Evolutionary conservation across 306 rosid genomes (phyloP), one percentile per base, ranked within the genome.

Genomic region (Cyclanthera cordifolia): DNA sequence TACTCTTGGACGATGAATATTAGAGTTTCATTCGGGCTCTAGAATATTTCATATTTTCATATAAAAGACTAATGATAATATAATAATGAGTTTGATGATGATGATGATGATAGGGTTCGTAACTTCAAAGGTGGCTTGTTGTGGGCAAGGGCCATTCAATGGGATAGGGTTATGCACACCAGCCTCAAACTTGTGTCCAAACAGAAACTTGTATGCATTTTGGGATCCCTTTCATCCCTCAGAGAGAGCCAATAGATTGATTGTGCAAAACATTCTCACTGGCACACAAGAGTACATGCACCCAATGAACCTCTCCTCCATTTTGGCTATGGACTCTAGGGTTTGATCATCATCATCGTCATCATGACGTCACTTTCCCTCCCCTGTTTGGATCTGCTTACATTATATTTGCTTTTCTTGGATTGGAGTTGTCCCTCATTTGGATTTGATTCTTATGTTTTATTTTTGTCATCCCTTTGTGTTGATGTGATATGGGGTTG

Each of bases 211-310:
- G 9, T 87, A 82, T 13, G 97, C 84, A 6, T 90, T 90, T 71
- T 90, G 97, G 97, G 97, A 90, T 76, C 41, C 86, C 46, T 90
- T 86, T 50, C 97, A 90, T 75, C 95, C 97, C 7, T 79, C 95
- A 0, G 95, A 90, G 77, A 87, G 51, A 53, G 97, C 97, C 0
- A 79, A 72, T 70, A 19, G 81, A 55, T 51, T 88, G 14, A 81
- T 90, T 37, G 95, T 78, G 53, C 82, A 79, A 49, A 87, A 79
- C 21, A 86, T 90, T 34, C 30, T 90, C 7, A 74, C 77, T 4
- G 97, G 95, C 37, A 57, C 83, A 15, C 45, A 47, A 16, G 65
- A 79, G 48, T 82, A 82, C 72, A 90, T 90, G 97, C 76, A 81
- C 63, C 97, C 97, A 9, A 88, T 88, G 90, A 90, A 90, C 49